Base-by-base conservation (phyloP, 1,284 basidiomycete species). In the Polyporus tsugae region DNA sequence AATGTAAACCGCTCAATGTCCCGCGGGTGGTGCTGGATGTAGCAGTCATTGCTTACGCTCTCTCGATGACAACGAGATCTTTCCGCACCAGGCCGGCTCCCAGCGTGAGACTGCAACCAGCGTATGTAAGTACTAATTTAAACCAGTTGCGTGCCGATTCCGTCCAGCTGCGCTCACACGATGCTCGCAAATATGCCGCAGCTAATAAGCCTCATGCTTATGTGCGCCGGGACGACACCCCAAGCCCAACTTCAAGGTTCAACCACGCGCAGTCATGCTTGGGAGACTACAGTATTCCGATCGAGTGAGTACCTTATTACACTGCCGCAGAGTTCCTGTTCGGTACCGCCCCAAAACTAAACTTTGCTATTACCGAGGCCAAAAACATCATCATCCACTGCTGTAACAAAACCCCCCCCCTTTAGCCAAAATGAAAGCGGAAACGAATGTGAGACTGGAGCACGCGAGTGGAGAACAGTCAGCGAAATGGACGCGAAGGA, bases 141-240 rank as follows among this genome's bases (percentile, higher is more conserved):
- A n/a, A n/a, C 46, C 46, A 25, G 46, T 4, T 4, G n/a, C 46
- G 22, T 46, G 5, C 44, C 44, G 7, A 1, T n/a, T 22, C 46
- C 9, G 46, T 17, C 9, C 46, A 4, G 10, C 10, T 11, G 3
- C 10, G 10, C 46, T 49, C 46, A 25, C 46, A 49, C 46, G 22
- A 49, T 49, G 22, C 46, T 49, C 46, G 46, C 46, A 25, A 25
- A 49, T 49, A 49, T 49, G 22, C n/a, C 46, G 22, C 46, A 49
- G 46, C n/a, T 4, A 9, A 29, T 4, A 9, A 29, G 5, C 41
- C 19, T 17, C 41, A 42, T 17, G 41, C 41, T 42, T 22, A 25
- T 22, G 46, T 25, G 11, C 22, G 46, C 46, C 46, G 4, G 9
- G 46, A 10, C n/a, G 11, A 25, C 4, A 4, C 10, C 0, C 22